Base-by-base conservation (phyloP, 768 basidiomycete species). In the Amanita rubescens region DNA sequence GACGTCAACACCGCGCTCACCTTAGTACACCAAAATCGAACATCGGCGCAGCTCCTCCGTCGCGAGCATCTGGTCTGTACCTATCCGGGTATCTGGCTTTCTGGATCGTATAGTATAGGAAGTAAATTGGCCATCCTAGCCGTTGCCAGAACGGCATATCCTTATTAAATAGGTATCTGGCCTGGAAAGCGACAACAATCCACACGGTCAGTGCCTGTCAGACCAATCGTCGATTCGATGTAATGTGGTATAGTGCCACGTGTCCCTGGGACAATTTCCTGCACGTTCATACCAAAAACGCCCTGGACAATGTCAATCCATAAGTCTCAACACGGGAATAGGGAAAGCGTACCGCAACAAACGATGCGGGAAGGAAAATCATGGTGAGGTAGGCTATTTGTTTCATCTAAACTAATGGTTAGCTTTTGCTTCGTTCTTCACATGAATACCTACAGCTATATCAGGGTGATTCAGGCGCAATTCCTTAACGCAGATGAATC, bases 301-400 rank as follows among this genome's bases (percentile, higher is more conserved):
- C 67, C 73, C 82, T 82, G 51, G 2, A 24, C 47, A 30, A 46
- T 42, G 19, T 34, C n/a, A 30, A 30, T 45, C 8, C 34, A 30
- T 39, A 27, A 22, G 25, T 14, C 25, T 22, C 24, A 14, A 27
- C 25, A 9, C 30, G 11, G 27, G 24, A 22, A 20, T 20, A 25
- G 25, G 15, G 17, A 22, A 55, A n/a, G n/a, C 73, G 42, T 62
- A 77, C 77, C 51, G 80, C 73, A 19, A 71, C 65, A 51, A 83
- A 78, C 11, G 75, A 75, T 0, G 79, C 77, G 3, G 82, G 82
- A 3, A 84, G 66, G 64, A 82, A 84, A 17, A 80, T 58, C 80
- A 84, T 82, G 1, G 78, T 77, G 9, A 84, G 67, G 58, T 82
- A 84, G 0, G 81, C 76, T 42, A 84, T 76, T 63, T 83, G 77